Base-by-base conservation (phyloP, 129 eudicot species). In the Helianthus tuberosus region DNA sequence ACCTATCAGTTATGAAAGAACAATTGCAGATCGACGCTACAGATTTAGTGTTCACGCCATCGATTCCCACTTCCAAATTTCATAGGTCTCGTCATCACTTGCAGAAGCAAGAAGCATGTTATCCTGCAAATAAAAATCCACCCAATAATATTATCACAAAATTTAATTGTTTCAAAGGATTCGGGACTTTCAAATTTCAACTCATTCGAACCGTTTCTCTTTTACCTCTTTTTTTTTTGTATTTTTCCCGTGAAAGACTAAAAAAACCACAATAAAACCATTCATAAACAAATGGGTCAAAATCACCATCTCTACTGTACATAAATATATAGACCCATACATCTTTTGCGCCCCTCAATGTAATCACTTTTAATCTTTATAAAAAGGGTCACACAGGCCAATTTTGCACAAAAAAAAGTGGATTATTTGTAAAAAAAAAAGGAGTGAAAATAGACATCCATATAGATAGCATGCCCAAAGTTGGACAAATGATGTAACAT, bases 71-170 rank as follows among this genome's bases (percentile, higher is more conserved):
- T 25, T 25, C 29, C 29, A 25, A 25, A 25, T 25, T 25, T 25
- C 2, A 25, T 25, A 25, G 8, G 90, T 85, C 55, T 92, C 94
- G 64, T 94, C 99, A 74, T 94, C 99, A 80, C 99, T 91, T 32
- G 96, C 89, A 27, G 97, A 94, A 49, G 99, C 99, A 72, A 94
- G 91, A 55, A 84, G 86, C 80, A 62, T 69, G 39, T 61, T 74
- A 10, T 76, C 93, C 99, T 94, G 89, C 59, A 62, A 77, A 71
- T 55, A 38, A 4, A 71, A 49, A 69, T 29, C 23, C 48, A 49
- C 46, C 14, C 10, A 13, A 32, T n/a, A n/a, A n/a, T 29, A 61
- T 29, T 5, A 32, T 61, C 9, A 60, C 43, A 61, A 32, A 29
- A 29, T 14, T 32, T 27, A 29, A 11, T 60, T 12, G 66, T 32